Conservation (phyloP, 1,284 basidiomycete species). For the Ganoderma multipileum region DNA sequence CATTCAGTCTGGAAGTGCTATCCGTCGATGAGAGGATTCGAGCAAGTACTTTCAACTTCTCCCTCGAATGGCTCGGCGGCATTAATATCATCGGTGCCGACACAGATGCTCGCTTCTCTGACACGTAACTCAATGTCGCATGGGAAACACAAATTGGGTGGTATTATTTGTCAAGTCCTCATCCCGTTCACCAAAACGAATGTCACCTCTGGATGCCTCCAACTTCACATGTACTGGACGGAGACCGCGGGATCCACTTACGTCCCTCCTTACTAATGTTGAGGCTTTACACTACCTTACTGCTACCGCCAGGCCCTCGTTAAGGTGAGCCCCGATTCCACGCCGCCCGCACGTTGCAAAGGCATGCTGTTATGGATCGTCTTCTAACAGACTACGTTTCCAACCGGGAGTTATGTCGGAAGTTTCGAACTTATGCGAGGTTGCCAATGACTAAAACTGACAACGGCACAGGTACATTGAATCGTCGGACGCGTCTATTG, state of each 20-base stretch:
- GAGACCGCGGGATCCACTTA: background rate
- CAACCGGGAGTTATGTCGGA: slow-evolving; percentile 3
- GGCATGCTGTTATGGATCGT: background rate
- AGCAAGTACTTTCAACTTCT: background rate
- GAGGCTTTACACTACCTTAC: background rate
- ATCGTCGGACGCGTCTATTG: background rate
- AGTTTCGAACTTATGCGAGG: background rate
- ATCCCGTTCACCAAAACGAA: background rate
- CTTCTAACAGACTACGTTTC: slow-evolving; percentile 6
- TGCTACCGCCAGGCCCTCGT: background rate
- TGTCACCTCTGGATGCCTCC: no score
- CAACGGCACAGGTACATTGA: background rate
- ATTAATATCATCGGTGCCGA: background rate
- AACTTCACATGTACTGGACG: background rate
- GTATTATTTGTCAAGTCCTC: background rate
- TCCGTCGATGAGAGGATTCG: background rate
- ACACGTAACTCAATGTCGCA: background rate
- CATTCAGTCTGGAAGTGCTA: background rate
- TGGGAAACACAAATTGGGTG: background rate
- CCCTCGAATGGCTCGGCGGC: background rate
- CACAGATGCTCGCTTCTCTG: background rate
- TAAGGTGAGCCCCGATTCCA: background rate
- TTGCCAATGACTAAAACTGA: background rate
- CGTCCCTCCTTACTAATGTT: background rate
- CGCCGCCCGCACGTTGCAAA: slow-evolving; percentile 21